Conservation (phyloP, 306 rosid species). For the Lablab purpureus region DNA sequence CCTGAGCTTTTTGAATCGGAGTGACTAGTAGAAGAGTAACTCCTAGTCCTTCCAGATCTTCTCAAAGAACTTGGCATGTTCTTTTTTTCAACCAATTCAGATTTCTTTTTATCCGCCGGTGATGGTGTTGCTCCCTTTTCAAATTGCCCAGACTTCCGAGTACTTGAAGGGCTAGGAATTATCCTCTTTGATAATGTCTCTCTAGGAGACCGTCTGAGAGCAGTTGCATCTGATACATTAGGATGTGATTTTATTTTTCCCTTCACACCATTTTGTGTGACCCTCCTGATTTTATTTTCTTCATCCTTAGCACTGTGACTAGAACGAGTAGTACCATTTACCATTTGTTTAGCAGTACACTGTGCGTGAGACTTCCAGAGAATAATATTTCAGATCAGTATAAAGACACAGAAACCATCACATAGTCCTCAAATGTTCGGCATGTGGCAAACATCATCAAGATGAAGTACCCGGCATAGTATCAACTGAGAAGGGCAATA, state of each 20-base stretch:
- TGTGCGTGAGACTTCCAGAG: conserved; percentile 13
- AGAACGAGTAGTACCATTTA: conserved; percentile 57
- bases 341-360: conserved; percentile 59
- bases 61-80: conserved; percentile 60
- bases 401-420: conserved; percentile 31
- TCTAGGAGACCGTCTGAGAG: conserved; percentile 67
- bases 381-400: conserved; percentile 39
- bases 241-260: conserved; percentile 43
- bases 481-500: conserved; percentile 21
- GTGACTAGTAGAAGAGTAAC: conserved; percentile 46
- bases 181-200: conserved; percentile 51
- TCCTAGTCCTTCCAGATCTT: conserved; percentile 64
- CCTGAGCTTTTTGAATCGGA: conserved; percentile 61
- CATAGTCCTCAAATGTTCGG: neutral
- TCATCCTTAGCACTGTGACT: conserved; percentile 58
- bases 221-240: conserved; percentile 48
- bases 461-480: neutral
- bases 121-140: conserved; percentile 48
- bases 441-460: conserved; percentile 18
- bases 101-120: conserved; percentile 46
- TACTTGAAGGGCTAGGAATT: conserved; percentile 47
- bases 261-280: conserved; percentile 47
- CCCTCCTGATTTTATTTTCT: conserved; percentile 48
- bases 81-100: conserved; percentile 56
- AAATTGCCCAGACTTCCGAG: conserved; percentile 57